phyloP scores from a whole-genome alignment of 1,284 basidiomycete species.

The Leccinum huronense region DNA sequence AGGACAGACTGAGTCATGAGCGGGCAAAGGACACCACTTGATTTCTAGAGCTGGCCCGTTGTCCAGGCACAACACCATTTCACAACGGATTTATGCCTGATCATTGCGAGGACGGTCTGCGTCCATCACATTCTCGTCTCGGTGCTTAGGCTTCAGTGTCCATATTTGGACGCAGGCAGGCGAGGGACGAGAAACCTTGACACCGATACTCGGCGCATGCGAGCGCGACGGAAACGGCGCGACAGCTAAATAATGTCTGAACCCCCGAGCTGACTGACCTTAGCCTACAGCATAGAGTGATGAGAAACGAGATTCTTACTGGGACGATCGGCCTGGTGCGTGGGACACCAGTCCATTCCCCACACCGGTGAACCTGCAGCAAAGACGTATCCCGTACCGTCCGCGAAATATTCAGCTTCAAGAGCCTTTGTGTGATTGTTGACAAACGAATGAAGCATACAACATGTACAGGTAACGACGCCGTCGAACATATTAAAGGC shows the following conservation, averaged over 20 bases:
- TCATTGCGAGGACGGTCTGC: constrained; percentile 18
- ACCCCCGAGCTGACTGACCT: constrained; percentile 44
- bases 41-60: constrained; percentile 72
- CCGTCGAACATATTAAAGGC: constrained; percentile 56
- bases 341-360: constrained; percentile 90
- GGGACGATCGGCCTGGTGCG: constrained; percentile 56
- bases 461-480: constrained; percentile 60
- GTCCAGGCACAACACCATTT: constrained; percentile 76
- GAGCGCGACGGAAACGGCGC: constrained; percentile 64
- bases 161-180: constrained; percentile 73
- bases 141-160: constrained; percentile 36
- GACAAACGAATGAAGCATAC: constrained; percentile 19
- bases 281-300: background rate
- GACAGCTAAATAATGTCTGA: constrained; percentile 80
- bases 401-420: constrained; percentile 41
- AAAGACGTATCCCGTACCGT: constrained; percentile 60
- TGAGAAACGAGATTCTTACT: constrained; percentile 39
- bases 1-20: constrained; percentile 52
- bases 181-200: constrained; percentile 49
- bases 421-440: background rate
- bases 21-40: constrained; percentile 88
- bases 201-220: constrained; percentile 61
- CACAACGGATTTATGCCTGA: constrained; percentile 52
- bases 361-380: constrained; percentile 84
- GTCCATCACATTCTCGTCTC: constrained; percentile 48